Base-by-base conservation (phyloP, 1,284 basidiomycete species). In the Cystobasidium slooffiae region DNA sequence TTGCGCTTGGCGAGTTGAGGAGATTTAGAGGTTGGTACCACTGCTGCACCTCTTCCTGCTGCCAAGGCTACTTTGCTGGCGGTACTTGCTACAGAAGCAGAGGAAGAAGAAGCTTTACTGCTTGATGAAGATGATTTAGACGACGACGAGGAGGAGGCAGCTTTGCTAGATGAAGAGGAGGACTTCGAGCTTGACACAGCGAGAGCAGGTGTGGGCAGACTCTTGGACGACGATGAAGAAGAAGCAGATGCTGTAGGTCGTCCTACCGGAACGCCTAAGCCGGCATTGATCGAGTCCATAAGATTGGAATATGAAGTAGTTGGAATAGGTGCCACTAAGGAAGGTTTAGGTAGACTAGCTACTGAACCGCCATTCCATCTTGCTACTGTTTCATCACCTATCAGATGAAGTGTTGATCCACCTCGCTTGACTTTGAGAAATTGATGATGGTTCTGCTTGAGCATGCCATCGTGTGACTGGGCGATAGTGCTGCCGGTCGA, bases 281-380 rank as follows among this genome's bases (percentile, higher is more conserved):
- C 70, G 0, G 70, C 70, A 44, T 73, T 73, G 62, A 73, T 73
- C 14, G 70, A 73, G 41, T 73, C 70, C 59, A 73, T 47, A 24
- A 73, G 44, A 22, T 73, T 73, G 37, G 62, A 44, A 18, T 65
- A 65, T 44, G 62, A 64, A 20, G 70, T 73, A 9, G 62, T 47
- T 6, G 69, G n/a, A 9, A 51, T 20, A 31, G 41, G 39, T n/a
- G 53, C 70, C 20, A 58, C 47, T 14, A 59, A n/a, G 6, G 44
- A 41, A 22, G 62, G 51, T 44, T 53, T 62, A 18, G 70, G 70
- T 14, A 61, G 62, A 31, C 18, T 22, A 59, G 70, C 47, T 47
- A 66, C 62, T 39, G 59, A 53, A 51, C 70, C 70, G 22, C 63
- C 70, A 31, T 49, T 44, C 70, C 70, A 73, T 31, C 46, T 65